phyloP scores from a whole-genome alignment of 192 early-diverging fungal genomes.

The Coemansia sp. region DNA sequence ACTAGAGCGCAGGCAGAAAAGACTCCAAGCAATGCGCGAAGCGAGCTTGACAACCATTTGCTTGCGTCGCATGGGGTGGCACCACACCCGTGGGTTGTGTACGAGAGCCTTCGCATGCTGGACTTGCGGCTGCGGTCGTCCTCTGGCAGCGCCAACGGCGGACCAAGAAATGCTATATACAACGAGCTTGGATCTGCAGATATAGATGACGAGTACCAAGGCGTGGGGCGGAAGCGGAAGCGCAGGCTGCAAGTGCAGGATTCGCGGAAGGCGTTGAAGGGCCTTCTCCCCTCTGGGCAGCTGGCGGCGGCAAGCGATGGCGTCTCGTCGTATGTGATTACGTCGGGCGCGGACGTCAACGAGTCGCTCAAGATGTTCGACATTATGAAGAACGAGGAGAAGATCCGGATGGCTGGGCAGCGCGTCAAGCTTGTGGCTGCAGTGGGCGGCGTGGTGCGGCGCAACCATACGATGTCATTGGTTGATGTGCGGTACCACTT shows the following conservation, averaged over 20 bases:
- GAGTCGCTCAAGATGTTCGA: slow-evolving; percentile 38
- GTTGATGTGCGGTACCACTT: slow-evolving; percentile 43
- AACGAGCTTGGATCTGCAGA: neutral
- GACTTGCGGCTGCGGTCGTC: neutral
- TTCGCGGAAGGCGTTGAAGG: neutral
- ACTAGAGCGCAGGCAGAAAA: slow-evolving; percentile 11
- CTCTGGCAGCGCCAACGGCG: neutral
- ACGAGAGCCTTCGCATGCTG: neutral
- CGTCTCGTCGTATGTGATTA: slow-evolving; percentile 8
- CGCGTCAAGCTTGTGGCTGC: slow-evolving; percentile 43
- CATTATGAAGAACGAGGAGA: slow-evolving; percentile 42
- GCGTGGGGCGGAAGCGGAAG: slow-evolving; percentile 19
- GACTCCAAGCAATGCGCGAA: neutral
- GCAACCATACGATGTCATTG: neutral
- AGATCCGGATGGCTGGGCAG: slow-evolving; percentile 40
- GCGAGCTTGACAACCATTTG: neutral
- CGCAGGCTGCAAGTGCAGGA: slow-evolving; percentile 16
- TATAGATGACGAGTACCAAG: neutral
- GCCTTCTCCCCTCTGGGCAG: neutral
- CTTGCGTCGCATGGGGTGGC: neutral
- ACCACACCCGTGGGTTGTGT: neutral
- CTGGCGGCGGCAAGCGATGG: neutral
- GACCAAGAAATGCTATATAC: neutral
- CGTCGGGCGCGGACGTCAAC: slow-evolving; percentile 21
- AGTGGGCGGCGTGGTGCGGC: slow-evolving; percentile 32